phyloP scores from a whole-genome alignment of 2,329 filamentous ascomycete species.

The Trichoderma sp. region DNA sequence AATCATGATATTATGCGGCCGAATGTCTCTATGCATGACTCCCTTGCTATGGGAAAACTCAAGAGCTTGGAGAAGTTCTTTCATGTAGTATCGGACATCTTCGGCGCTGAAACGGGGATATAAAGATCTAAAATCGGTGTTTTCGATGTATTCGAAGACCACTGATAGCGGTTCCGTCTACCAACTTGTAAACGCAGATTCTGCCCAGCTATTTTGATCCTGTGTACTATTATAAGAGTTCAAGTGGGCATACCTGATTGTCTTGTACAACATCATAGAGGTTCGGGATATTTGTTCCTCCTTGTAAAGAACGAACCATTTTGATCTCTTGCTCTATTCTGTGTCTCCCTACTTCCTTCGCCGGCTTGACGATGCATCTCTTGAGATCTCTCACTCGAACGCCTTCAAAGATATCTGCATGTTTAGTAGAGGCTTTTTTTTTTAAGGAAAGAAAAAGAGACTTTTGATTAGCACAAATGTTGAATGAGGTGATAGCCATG shows the following conservation, averaged over 20 bases:
- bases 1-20: constrained; percentile 99
- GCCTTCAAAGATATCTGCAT: constrained; percentile 98
- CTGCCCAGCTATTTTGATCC: neutral
- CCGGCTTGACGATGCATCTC: constrained; percentile 99
- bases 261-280: constrained; percentile 94
- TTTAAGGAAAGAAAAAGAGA: neutral
- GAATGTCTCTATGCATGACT: constrained; percentile 99
- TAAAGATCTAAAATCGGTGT: constrained; percentile 93
- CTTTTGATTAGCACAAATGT: constrained; percentile 26
- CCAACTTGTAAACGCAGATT: constrained; percentile 10
- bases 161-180: constrained; percentile 97
- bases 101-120: constrained; percentile 97
- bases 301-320: constrained; percentile 95
- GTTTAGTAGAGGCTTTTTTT: constrained; percentile 87
- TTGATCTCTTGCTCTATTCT: constrained; percentile 99
- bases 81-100: constrained; percentile 97
- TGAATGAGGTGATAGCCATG: neutral
- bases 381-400: constrained; percentile 99
- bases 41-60: constrained; percentile 99
- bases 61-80: constrained; percentile 91
- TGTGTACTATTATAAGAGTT: neutral
- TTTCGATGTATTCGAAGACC: constrained; percentile 98
- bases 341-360: constrained; percentile 99
- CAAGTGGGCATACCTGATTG: constrained; percentile 62
- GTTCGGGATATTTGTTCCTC: constrained; percentile 93